Base-by-base conservation (phyloP, 2,329 filamentous ascomycete genomes). In the Tolypocladium cylindrosporum region DNA sequence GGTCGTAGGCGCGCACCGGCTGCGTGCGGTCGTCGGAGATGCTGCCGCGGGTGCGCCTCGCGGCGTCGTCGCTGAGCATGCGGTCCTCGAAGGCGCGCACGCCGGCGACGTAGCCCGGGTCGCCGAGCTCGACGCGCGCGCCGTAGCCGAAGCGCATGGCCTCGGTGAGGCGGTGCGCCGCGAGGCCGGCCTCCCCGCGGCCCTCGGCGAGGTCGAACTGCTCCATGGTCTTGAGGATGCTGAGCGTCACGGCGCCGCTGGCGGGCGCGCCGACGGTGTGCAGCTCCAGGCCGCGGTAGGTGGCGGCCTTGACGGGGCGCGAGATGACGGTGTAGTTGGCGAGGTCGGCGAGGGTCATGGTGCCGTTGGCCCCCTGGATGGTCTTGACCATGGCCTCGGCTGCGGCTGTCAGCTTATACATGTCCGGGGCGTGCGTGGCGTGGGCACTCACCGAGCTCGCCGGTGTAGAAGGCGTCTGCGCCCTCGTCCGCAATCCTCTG, bases 71-170 rank as follows among this genome's bases (percentile, higher is more conserved):
- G 50, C 81, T 81, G 21, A 97, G 72, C 78, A 97, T 89, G 3
- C 78, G 69, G 1, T 77, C 69, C 71, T 97, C 86, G 63, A 88
- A 87, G n/a, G 61, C 62, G 10, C 78, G 73, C 55, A 93, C 75
- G 37, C 83, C 82, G 0, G 77, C 63, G 4, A 95, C 82, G 68
- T 88, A 96, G 1, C 75, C 77, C 0, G 93, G 94, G 69, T 97
- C 94, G 5, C 91, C 93, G 0, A 97, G 81, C 36, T 86, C 79
- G n/a, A 85, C 80, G 58, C 91, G 85, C 65, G 88, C 77, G 4
- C 87, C 91, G 69, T 97, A 97, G 3, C 84, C 91, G 70, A 96
- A 97, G 27, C 91, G 83, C 75, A 96, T 90, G 14, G 91, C 88
- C 77, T 97, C 94, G 67, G 91, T 85, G 62, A 96, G 81, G 16